Evolutionary conservation across 805 yeast species (phyloP), one percentile per base, ranked within the genome.

Genomic region (Wickerhamiella galacta): DNA sequence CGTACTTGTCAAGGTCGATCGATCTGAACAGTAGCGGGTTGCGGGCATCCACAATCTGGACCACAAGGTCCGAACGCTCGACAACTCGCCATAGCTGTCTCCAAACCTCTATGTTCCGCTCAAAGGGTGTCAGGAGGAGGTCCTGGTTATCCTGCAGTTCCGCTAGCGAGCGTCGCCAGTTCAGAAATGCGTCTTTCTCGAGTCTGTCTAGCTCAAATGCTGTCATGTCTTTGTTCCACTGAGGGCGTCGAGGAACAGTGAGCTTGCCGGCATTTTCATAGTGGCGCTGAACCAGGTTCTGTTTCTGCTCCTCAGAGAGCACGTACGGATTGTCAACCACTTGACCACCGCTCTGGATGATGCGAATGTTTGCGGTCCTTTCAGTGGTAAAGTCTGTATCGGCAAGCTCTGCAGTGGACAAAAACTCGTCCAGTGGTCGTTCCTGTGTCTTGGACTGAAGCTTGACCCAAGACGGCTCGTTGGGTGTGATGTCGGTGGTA

Each of bases 11-110:
- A 49, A 81, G 65, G 58, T 90, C 96, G 17, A 69, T 69, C 2
- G 95, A 83, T 52, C 96, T 68, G 61, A 82, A 90, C 39, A 82
- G 63, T 37, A 85, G 58, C 4, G 98, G 98, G 51, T 81, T 83
- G 57, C 98, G 69, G 9, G 95, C 96, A 60, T 90, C 98, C 19
- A 90, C 96, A 60, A 90, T 90, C 54, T 90, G 98, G 4, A 90
- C 95, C 25, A 90, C 72, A 46, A 90, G 64, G 54, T 87, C 95
- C 16, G 90, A 80, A 51, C 96, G 71, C 56, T 90, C 98, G 16
- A 83, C 79, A 28, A 90, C 98, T 58, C 98, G 70, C 98, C 98
- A 90, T 43, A 90, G 62, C 58, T 90, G 98, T 52, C 90, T 74
- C 98, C 98, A 90, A 37, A 90, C 95, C 63, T 87, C 95, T 42